phyloP scores from a whole-genome alignment of 2,329 filamentous ascomycete genomes.

The Pseudocercospora fuligena region DNA sequence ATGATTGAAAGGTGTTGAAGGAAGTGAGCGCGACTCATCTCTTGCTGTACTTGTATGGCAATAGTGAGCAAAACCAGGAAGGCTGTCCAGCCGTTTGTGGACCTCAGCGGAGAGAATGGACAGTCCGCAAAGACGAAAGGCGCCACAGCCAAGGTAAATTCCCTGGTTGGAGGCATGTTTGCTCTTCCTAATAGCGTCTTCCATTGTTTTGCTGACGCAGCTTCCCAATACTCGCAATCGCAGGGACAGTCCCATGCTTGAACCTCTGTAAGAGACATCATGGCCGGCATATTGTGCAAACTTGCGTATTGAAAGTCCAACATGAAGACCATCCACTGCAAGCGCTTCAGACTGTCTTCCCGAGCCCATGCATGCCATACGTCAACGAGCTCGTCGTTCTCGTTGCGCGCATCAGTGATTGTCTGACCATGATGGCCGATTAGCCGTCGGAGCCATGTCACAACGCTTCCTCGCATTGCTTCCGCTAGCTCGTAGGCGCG shows the following conservation, averaged over 20 bases:
- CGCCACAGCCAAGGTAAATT: background rate
- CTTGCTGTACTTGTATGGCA: background rate
- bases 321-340: background rate
- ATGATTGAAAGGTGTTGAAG: background rate
- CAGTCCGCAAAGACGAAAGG: background rate
- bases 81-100: constrained; percentile 1
- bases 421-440: background rate
- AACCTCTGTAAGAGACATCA: constrained; percentile 1
- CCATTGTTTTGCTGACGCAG: background rate
- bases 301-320: background rate
- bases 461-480: constrained; percentile 1
- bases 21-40: background rate
- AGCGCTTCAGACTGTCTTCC: background rate
- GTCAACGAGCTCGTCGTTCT: background rate
- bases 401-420: background rate
- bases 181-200: background rate
- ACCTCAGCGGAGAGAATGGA: background rate
- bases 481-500: constrained; percentile 4
- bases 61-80: background rate
- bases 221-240: constrained; percentile 1
- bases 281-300: background rate
- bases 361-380: background rate
- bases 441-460: constrained; percentile 1
- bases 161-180: background rate
- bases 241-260: constrained; percentile 5